Evolutionary conservation across 1,139 yeast species (phyloP).

Genomic region (Kodamaea sp.): DNA sequence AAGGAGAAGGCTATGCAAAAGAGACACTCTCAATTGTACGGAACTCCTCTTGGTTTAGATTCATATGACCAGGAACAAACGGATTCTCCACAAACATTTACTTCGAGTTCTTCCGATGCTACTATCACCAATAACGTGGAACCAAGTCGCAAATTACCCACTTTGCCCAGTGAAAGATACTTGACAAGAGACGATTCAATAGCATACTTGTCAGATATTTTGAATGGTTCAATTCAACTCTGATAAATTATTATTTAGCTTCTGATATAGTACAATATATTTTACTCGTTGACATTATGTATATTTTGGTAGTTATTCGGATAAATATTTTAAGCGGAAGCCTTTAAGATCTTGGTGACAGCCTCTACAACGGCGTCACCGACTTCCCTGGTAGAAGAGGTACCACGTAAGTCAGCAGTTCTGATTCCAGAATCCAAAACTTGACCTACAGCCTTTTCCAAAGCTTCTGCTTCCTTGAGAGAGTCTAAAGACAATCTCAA

Average conservation of each 20-base stretch:
- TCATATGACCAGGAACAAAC: background rate
- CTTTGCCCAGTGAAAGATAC: conserved; percentile 57
- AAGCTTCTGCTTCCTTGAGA: conserved; percentile 80
- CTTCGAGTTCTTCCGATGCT: conserved; percentile 35
- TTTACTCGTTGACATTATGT: no score
- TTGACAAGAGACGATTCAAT: conserved; percentile 31
- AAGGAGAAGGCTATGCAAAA: background rate
- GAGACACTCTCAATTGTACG: background rate
- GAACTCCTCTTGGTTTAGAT: background rate
- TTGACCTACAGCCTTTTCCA: conserved; percentile 83
- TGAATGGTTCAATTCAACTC: conserved; percentile 27
- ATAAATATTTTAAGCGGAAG: conserved; percentile 5
- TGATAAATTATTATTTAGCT: no score
- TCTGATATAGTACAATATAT: no score
- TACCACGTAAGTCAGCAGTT: conserved; percentile 90
- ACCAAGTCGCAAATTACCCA: conserved; percentile 1
- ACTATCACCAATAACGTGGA: conserved; percentile 28
- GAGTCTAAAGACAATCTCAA: conserved; percentile 83
- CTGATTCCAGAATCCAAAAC: conserved; percentile 83
- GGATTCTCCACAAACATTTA: conserved; percentile 6
- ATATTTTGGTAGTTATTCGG: no score
- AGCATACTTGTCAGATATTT: conserved; percentile 35
- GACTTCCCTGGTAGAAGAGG: conserved; percentile 77
- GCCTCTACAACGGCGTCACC: conserved; percentile 88
- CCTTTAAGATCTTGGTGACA: conserved; percentile 57